Conservation (phyloP, 371 early-diverging fungal species). For the Zopfochytrium polystomum region DNA sequence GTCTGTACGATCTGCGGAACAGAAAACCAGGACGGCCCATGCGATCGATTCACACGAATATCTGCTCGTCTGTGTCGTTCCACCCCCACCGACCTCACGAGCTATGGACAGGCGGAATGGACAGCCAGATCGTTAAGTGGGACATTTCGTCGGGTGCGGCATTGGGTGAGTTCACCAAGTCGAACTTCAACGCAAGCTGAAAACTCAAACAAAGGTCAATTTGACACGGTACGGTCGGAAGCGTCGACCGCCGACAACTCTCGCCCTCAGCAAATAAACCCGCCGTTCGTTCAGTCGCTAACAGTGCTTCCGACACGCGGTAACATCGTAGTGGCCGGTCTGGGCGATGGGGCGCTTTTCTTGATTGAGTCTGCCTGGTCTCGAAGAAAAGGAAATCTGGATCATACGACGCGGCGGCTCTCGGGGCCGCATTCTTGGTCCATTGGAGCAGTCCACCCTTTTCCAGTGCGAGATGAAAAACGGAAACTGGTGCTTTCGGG, state of each 20-base stretch:
- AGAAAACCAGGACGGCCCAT: slow-evolving; percentile 17
- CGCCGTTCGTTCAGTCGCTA: slow-evolving; percentile 27
- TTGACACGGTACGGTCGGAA: background rate
- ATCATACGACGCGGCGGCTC: too few relatives aligned
- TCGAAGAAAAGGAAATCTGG: background rate
- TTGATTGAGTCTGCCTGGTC: background rate
- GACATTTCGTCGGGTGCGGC: slow-evolving; percentile 22
- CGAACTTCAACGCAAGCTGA: background rate
- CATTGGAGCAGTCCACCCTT: slow-evolving; percentile 6
- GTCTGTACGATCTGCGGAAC: slow-evolving; percentile 21
- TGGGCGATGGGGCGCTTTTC: slow-evolving; percentile 27
- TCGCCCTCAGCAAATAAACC: slow-evolving; percentile 20
- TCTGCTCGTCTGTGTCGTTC: slow-evolving; percentile 21
- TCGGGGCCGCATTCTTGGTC: slow-evolving; percentile 28
- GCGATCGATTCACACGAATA: slow-evolving; percentile 18
- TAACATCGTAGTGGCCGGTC: slow-evolving; percentile 22
- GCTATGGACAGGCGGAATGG: slow-evolving; percentile 26
- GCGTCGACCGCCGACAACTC: too few relatives aligned
- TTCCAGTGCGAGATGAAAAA: background rate
- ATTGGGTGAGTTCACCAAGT: slow-evolving; percentile 5
- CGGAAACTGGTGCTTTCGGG: background rate
- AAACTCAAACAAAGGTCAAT: background rate
- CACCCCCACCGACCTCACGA: slow-evolving; percentile 23
- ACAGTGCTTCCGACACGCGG: slow-evolving; percentile 7
- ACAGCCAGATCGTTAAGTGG: slow-evolving; percentile 20